phyloP scores from a whole-genome alignment of 495 filamentous ascomycete species.

The Penicillium psychrofluorescens region DNA sequence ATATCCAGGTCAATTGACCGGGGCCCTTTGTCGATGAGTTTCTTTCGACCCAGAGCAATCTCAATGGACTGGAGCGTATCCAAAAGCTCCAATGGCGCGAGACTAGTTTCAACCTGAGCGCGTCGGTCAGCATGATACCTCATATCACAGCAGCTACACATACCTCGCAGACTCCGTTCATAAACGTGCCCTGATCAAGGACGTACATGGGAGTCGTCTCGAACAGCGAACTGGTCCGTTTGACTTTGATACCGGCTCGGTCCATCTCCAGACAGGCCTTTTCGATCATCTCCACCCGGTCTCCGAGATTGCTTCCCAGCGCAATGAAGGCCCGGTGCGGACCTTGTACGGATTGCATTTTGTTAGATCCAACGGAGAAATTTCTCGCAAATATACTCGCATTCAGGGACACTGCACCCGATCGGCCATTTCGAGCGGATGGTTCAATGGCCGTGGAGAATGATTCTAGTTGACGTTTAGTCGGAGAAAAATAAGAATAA shows the following conservation, averaged over 20 bases:
- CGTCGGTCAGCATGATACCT: constrained; percentile 1
- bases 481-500: background rate
- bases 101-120: constrained; percentile 68
- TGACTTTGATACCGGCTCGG: constrained; percentile 59
- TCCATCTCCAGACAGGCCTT: constrained; percentile 72
- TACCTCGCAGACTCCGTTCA: constrained; percentile 94
- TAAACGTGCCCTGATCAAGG: constrained; percentile 74
- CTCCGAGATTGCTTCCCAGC: constrained; percentile 87
- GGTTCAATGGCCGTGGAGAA: background rate
- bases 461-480: constrained; percentile 2
- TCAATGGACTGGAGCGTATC: constrained; percentile 80
- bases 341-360: constrained; percentile 14
- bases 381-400: constrained; percentile 7
- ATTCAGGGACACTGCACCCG: constrained; percentile 6
- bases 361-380: constrained; percentile 19
- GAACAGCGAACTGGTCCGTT: constrained; percentile 80
- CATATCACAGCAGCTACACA: background rate
- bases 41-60: constrained; percentile 64
- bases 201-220: constrained; percentile 98
- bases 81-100: constrained; percentile 68
- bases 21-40: constrained; percentile 87
- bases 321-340: constrained; percentile 69
- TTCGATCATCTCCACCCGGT: constrained; percentile 77
- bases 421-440: constrained; percentile 1
- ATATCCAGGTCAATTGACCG: constrained; percentile 93